These are phyloP conservation scores for Cytospora piceae DNA, from an alignment of 2,329 filamentous ascomycete species.

Conservation along the genomic window DNA sequence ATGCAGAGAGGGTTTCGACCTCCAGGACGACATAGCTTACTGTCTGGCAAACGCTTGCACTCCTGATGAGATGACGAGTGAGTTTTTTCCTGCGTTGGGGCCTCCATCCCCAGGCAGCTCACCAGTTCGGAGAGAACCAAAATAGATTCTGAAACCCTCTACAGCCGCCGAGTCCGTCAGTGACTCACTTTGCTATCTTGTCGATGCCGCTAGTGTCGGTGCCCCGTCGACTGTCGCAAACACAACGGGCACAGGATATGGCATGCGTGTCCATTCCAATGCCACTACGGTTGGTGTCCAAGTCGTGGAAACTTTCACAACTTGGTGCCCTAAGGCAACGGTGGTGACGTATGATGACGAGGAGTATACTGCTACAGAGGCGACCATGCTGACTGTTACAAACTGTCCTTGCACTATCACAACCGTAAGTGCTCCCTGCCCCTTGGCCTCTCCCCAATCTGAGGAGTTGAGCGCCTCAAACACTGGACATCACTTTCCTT, in stretches of 20 bases:
- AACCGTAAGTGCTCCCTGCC: background rate
- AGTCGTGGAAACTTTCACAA: constrained; percentile 3
- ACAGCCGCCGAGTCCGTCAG: too few relatives aligned
- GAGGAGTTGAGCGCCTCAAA: too few relatives aligned
- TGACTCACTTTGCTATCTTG: too few relatives aligned
- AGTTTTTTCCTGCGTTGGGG: too few relatives aligned
- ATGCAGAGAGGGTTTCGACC: too few relatives aligned
- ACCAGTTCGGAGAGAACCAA: too few relatives aligned
- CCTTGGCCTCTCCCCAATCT: background rate
- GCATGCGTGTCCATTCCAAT: background rate
- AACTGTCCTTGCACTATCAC: constrained; percentile 21
- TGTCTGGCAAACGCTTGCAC: too few relatives aligned
- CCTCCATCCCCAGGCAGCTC: too few relatives aligned
- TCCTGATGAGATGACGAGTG: too few relatives aligned
- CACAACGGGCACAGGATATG: background rate
- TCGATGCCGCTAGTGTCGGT: background rate
- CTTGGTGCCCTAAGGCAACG: constrained; percentile 1
- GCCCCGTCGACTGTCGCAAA: background rate
- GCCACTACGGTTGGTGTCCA: background rate
- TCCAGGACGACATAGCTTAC: too few relatives aligned
- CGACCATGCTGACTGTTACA: constrained; percentile 14
- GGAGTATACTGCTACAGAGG: constrained; percentile 5
- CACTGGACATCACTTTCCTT: background rate
- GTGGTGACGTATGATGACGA: background rate
- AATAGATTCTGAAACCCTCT: too few relatives aligned